phyloP scores from a whole-genome alignment of 306 rosid genomes.

The Aeschynomene evenia region DNA sequence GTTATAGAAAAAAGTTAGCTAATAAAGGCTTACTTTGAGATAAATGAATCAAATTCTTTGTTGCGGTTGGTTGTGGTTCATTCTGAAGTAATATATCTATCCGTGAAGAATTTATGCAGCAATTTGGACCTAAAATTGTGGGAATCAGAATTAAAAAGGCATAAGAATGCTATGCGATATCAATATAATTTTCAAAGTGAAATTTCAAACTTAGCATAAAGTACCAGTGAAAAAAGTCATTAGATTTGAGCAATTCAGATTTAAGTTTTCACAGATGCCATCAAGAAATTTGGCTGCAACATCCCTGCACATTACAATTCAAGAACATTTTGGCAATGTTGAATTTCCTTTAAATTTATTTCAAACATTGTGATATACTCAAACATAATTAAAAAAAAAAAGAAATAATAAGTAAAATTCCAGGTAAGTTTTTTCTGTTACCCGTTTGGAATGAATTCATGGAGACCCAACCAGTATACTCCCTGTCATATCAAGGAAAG shows the following conservation, averaged over 20 bases:
- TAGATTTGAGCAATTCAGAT: constrained; percentile 49
- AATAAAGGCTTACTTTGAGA: constrained; percentile 60
- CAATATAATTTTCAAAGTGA: too few relatives aligned
- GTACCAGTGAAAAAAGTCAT: constrained; percentile 64
- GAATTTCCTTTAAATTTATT: background rate
- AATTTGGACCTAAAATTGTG: constrained; percentile 63
- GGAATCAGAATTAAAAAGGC: background rate
- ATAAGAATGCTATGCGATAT: too few relatives aligned
- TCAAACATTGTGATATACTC: background rate
- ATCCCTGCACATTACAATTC: constrained; percentile 43
- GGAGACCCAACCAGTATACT: constrained; percentile 50
- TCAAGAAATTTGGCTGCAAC: constrained; percentile 32
- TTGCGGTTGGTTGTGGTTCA: constrained; percentile 77
- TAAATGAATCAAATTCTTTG: constrained; percentile 75
- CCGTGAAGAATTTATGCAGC: constrained; percentile 62
- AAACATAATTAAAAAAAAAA: background rate
- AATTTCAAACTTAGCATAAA: background rate
- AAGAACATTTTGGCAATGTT: background rate
- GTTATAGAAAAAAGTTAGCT: background rate
- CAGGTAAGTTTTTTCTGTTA: constrained; percentile 33
- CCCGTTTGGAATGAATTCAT: constrained; percentile 55
- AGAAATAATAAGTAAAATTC: background rate
- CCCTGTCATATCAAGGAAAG: constrained; percentile 43
- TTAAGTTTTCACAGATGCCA: constrained; percentile 47
- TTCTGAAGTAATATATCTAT: constrained; percentile 42